phyloP scores from a whole-genome alignment of 2,329 filamentous ascomycete genomes.

The Xylariomycetidae sp. region DNA sequence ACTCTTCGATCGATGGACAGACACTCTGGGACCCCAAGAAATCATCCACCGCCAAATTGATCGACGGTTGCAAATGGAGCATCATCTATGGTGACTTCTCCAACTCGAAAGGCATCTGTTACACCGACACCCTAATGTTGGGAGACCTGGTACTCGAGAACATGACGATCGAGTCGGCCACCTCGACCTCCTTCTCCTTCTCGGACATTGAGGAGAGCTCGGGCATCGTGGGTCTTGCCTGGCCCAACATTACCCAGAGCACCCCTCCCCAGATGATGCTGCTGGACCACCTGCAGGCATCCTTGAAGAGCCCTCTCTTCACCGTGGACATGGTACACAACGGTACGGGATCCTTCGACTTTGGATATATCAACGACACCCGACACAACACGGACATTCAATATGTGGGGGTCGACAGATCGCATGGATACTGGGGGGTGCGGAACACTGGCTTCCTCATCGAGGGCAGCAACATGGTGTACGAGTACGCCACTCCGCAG shows the following conservation, averaged over 20 bases:
- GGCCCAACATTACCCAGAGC: constrained; percentile 40
- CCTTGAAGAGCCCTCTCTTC: constrained; percentile 40
- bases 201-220: constrained; percentile 39
- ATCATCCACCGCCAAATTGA: constrained; percentile 37
- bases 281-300: constrained; percentile 37
- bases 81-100: constrained; percentile 43
- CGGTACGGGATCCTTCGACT: constrained; percentile 45
- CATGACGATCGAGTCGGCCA: constrained; percentile 46
- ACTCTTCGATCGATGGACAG: constrained; percentile 39
- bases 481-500: constrained; percentile 33
- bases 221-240: constrained; percentile 49
- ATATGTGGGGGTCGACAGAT: constrained; percentile 45
- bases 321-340: constrained; percentile 45
- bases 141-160: constrained; percentile 38
- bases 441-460: constrained; percentile 31
- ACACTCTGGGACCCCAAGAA: constrained; percentile 39
- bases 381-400: constrained; percentile 36
- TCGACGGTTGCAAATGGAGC: constrained; percentile 43
- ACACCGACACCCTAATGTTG: constrained; percentile 45
- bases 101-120: constrained; percentile 40
- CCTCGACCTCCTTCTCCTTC: constrained; percentile 36
- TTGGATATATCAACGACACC: constrained; percentile 42
- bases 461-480: constrained; percentile 26
- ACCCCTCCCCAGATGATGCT: constrained; percentile 38
- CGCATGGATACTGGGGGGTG: constrained; percentile 43